Evolutionary conservation across 495 filamentous ascomycete species (phyloP).

Genomic region (Cercophora newfieldiana): DNA sequence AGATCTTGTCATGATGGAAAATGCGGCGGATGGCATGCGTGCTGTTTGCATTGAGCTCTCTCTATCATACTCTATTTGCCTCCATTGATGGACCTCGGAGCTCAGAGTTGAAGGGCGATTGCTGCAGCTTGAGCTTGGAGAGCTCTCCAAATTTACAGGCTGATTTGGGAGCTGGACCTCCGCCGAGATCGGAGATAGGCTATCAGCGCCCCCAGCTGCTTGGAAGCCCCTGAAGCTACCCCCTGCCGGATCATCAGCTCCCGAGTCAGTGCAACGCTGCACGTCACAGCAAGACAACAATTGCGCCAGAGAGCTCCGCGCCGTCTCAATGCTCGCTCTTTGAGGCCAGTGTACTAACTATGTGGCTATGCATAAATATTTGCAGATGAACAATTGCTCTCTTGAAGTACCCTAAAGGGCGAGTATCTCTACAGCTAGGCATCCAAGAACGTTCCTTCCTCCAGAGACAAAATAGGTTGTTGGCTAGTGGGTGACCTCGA

Average conservation of each 20-base stretch:
- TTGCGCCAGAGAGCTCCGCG: too few relatives aligned
- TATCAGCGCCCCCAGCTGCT: background rate
- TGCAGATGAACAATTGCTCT: too few relatives aligned
- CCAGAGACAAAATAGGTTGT: too few relatives aligned
- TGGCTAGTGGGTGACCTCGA: background rate
- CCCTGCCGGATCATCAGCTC: background rate
- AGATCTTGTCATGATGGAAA: background rate
- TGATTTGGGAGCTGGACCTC: background rate
- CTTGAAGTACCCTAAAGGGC: too few relatives aligned
- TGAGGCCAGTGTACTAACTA: too few relatives aligned
- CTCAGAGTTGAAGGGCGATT: background rate
- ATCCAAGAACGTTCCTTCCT: too few relatives aligned
- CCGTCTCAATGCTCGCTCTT: too few relatives aligned
- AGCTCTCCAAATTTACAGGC: conserved; percentile 3
- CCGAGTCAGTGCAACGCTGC: background rate
- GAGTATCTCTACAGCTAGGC: too few relatives aligned
- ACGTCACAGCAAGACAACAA: background rate
- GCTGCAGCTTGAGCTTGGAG: background rate
- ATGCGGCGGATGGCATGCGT: background rate
- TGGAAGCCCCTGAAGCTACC: background rate
- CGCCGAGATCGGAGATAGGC: conserved; percentile 14
- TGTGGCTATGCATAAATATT: too few relatives aligned
- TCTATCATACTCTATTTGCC: background rate
- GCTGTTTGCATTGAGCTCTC: background rate
- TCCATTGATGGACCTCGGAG: background rate